Conservation (phyloP, 1,284 basidiomycete species). For the Sanghuangporus baumii region DNA sequence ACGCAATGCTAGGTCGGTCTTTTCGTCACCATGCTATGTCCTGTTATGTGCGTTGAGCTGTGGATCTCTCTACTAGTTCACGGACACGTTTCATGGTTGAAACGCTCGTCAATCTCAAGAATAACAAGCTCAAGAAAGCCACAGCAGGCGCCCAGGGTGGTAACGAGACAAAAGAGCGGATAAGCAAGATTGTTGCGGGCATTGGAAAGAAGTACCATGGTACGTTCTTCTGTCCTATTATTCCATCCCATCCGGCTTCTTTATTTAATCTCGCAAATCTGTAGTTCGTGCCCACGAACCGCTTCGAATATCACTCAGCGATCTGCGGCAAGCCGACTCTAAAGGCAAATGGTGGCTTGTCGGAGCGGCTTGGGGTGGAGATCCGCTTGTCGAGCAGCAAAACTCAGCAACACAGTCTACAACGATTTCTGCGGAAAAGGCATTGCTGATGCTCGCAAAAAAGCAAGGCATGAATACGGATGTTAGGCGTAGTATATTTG, state of each 20-base stretch:
- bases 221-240: conserved; percentile 27
- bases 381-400: conserved; percentile 74
- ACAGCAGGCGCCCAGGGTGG: conserved; percentile 51
- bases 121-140: conserved; percentile 76
- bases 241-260: not conserved
- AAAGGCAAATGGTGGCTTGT: conserved; percentile 99
- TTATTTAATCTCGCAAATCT: not conserved
- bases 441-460: conserved; percentile 74
- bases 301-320: conserved; percentile 77
- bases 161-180: conserved; percentile 71
- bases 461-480: conserved; percentile 99
- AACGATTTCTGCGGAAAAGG: conserved; percentile 28
- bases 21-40: not conserved
- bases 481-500: conserved; percentile 85
- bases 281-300: conserved; percentile 79
- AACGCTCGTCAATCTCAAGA: conserved; percentile 84
- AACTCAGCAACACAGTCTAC: conserved; percentile 29
- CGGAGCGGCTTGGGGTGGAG: conserved; percentile 93
- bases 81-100: conserved; percentile 91
- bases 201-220: conserved; percentile 75
- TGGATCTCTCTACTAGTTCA: conserved; percentile 43
- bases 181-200: conserved; percentile 79
- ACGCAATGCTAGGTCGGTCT: conserved; percentile 50
- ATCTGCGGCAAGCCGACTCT: conserved; percentile 78
- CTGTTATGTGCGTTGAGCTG: not conserved